Percentiles rank a stretch among this genome's conserved stretches.
phyloP scores from a whole-genome alignment of 306 rosid species.

The Sphenostylis stenocarpa region DNA sequence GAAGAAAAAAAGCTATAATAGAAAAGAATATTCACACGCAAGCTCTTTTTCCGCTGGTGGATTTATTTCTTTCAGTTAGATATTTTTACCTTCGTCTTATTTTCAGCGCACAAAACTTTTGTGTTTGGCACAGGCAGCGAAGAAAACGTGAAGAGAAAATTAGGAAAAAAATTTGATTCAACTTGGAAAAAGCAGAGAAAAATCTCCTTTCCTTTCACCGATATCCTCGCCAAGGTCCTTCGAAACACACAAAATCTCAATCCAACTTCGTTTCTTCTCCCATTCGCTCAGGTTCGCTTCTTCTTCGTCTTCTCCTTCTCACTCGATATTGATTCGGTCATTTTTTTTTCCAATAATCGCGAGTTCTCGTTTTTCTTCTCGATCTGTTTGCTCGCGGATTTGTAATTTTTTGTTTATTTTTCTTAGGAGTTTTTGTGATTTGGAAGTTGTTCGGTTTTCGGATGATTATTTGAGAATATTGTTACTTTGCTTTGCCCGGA shows the following conservation, averaged over 20 bases:
- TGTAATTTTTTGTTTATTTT: neutral
- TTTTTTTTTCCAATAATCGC: neutral
- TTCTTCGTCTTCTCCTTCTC: neutral
- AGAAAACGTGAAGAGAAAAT: conserved; percentile 28
- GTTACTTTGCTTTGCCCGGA: neutral
- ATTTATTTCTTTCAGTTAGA: conserved; percentile 18
- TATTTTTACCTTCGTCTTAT: conserved; percentile 30
- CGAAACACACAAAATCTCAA: neutral
- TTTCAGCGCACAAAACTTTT: neutral
- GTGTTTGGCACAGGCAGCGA: conserved; percentile 38
- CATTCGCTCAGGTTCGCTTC: conserved; percentile 19
- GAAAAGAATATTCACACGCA: conserved; percentile 30
- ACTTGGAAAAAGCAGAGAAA: conserved; percentile 41
- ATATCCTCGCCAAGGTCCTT: conserved; percentile 37
- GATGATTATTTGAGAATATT: conserved; percentile 4
- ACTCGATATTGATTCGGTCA: conserved; percentile 3
- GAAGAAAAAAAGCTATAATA: conserved; percentile 6
- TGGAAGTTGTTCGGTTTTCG: neutral
- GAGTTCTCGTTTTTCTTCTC: neutral
- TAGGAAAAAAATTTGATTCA: conserved; percentile 31
- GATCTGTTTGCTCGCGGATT: conserved; percentile 27
- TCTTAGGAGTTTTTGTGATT: neutral
- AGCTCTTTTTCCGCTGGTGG: conserved; percentile 36
- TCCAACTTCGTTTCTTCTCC: conserved; percentile 29
- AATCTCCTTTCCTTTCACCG: conserved; percentile 38